Conservation (phyloP, 148 eudicot genomes). For the Chenopodium suecicum region DNA sequence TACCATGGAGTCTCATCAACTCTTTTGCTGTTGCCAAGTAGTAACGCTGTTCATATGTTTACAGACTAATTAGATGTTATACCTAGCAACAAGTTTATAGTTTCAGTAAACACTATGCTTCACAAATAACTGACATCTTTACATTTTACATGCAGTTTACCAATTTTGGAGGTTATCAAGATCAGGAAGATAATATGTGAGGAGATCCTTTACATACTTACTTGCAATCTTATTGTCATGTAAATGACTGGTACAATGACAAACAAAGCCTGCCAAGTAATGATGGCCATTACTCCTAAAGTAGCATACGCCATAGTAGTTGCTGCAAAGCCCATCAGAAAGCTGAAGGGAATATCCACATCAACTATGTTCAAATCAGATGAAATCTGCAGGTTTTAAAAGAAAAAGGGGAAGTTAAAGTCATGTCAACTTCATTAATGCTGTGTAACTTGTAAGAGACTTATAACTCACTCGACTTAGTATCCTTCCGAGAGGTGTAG, state of each 20-base stretch:
- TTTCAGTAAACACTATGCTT: background rate
- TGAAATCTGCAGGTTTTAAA: constrained; percentile 47
- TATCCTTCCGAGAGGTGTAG: constrained; percentile 92
- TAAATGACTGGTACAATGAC: constrained; percentile 67
- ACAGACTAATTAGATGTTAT: background rate
- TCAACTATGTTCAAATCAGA: constrained; percentile 83
- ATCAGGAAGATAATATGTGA: background rate
- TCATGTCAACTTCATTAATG: background rate
- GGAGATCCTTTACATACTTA: constrained; percentile 37
- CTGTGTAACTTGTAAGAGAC: background rate
- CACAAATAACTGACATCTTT: background rate
- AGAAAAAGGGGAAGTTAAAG: background rate
- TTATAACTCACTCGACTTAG: constrained; percentile 62
- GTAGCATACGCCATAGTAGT: constrained; percentile 55
- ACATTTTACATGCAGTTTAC: no score
- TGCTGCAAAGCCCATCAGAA: constrained; percentile 50
- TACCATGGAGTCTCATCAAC: constrained; percentile 85
- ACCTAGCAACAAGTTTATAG: background rate
- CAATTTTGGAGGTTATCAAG: no score
- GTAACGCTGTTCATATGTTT: constrained; percentile 49
- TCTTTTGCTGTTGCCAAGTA: constrained; percentile 78
- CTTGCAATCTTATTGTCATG: constrained; percentile 68
- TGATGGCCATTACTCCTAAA: constrained; percentile 59
- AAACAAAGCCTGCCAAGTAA: constrained; percentile 84
- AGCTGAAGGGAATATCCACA: constrained; percentile 64